Conservation (phyloP, 768 basidiomycete species). For the Suillus subaureus region DNA sequence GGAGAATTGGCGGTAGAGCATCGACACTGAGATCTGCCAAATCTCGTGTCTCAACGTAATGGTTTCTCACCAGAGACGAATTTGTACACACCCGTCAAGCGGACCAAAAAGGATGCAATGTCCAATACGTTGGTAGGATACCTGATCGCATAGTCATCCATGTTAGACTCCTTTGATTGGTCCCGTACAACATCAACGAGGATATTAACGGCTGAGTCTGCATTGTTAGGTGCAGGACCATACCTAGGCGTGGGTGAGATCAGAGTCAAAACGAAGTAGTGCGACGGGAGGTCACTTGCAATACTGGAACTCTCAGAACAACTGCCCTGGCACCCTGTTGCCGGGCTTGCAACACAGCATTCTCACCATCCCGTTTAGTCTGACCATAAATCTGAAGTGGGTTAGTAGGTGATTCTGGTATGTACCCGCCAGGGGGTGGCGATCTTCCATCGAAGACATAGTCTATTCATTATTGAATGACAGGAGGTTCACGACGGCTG, state of each 20-base stretch:
- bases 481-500: slow-evolving; percentile 13
- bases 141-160: slow-evolving; percentile 94
- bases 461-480: slow-evolving; percentile 46
- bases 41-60: neutral
- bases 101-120: slow-evolving; percentile 82
- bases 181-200: slow-evolving; percentile 86
- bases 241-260: slow-evolving; percentile 55
- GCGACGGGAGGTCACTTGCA: slow-evolving; percentile 50
- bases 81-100: slow-evolving; percentile 60
- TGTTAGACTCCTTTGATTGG: slow-evolving; percentile 86
- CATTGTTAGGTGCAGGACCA: slow-evolving; percentile 81
- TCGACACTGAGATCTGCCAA: slow-evolving; percentile 34
- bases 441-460: slow-evolving; percentile 96
- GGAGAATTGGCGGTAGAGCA: slow-evolving; percentile 71
- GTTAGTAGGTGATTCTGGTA: slow-evolving; percentile 68
- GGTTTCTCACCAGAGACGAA: neutral
- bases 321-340: slow-evolving; percentile 53
- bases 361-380: slow-evolving; percentile 87
- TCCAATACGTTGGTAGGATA: slow-evolving; percentile 92
- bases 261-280: neutral
- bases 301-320: slow-evolving; percentile 86
- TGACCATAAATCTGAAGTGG: slow-evolving; percentile 88
- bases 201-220: slow-evolving; percentile 88
- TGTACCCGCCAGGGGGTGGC: slow-evolving; percentile 67
- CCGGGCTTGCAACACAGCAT: slow-evolving; percentile 61